These are phyloP conservation scores for Groenewaldozyma tartarivorans DNA, from an alignment of 805 yeast genomes.

Conservation along the genomic window DNA sequence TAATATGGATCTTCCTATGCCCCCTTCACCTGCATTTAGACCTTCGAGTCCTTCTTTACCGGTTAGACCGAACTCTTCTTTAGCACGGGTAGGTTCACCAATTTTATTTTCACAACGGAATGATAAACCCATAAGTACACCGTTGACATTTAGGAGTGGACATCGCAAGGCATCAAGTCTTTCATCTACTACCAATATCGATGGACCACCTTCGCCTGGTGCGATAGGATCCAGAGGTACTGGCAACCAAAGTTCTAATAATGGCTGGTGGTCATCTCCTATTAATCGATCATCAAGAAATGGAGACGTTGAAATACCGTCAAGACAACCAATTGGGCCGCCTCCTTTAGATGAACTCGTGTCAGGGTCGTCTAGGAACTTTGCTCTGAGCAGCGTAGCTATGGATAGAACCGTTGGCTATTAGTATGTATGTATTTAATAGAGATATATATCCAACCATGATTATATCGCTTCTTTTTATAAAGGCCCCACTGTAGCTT, in stretches of 20 bases:
- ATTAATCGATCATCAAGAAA: constrained; percentile 1
- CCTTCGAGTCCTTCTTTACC: constrained; percentile 20
- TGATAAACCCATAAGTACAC: background rate
- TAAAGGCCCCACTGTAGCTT: background rate
- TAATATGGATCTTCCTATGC: background rate
- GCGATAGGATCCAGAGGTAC: constrained; percentile 1
- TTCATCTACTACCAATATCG: constrained; percentile 16
- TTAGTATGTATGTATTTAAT: too few relatives aligned
- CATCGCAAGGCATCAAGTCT: constrained; percentile 22
- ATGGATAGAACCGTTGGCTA: too few relatives aligned
- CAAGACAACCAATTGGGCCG: constrained; percentile 27
- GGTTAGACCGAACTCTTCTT: constrained; percentile 17
- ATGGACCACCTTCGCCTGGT: constrained; percentile 2
- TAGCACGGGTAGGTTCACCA: too few relatives aligned
- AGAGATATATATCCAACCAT: too few relatives aligned
- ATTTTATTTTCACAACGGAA: too few relatives aligned
- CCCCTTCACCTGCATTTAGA: constrained; percentile 3
- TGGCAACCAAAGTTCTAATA: constrained; percentile 1
- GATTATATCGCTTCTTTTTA: background rate
- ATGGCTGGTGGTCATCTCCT: background rate
- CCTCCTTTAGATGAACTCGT: constrained; percentile 26
- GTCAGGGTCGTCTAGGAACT: too few relatives aligned
- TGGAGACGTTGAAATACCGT: constrained; percentile 19
- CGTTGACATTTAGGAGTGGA: constrained; percentile 16
- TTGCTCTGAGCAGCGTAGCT: too few relatives aligned